These are phyloP conservation scores for Citeromyces matritensis DNA, from an alignment of 805 yeast genomes.

Conservation along the genomic window DNA sequence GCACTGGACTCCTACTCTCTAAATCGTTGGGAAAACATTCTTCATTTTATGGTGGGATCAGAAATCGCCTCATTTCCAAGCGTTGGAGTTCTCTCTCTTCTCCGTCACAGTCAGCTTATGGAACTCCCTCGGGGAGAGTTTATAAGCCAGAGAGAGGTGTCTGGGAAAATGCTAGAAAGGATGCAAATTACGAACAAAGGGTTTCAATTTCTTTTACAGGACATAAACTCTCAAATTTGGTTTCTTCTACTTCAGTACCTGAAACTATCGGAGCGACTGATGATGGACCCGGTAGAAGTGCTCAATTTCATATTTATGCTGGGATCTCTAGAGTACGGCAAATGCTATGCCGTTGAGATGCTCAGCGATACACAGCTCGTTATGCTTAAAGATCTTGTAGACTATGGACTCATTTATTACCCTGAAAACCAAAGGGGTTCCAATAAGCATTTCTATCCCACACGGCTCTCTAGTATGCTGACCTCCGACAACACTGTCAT, in stretches of 20 bases:
- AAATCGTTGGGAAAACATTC: slow-evolving; percentile 83
- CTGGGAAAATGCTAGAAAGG: slow-evolving; percentile 10
- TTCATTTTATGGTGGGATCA: slow-evolving; percentile 97
- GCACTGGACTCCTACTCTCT: slow-evolving; percentile 72
- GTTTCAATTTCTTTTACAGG: slow-evolving; percentile 87
- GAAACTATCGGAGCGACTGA: slow-evolving; percentile 65
- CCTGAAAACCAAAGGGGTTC: slow-evolving; percentile 5
- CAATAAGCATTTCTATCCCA: slow-evolving; percentile 62
- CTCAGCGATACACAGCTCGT: slow-evolving; percentile 68
- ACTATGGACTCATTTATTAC: slow-evolving; percentile 75
- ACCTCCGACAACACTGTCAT: slow-evolving; percentile 66
- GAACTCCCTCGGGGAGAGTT: slow-evolving; percentile 28
- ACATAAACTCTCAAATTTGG: slow-evolving; percentile 92
- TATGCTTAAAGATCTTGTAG: slow-evolving; percentile 81
- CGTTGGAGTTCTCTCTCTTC: slow-evolving; percentile 62
- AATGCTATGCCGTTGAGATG: slow-evolving; percentile 59
- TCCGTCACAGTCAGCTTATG: slow-evolving; percentile 79
- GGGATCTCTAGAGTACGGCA: slow-evolving; percentile 85
- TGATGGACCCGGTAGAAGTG: slow-evolving; percentile 95
- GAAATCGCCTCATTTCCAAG: slow-evolving; percentile 57
- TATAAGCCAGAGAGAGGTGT: slow-evolving; percentile 3
- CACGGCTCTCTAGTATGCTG: slow-evolving; percentile 76
- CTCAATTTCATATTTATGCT: slow-evolving; percentile 85
- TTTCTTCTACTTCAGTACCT: slow-evolving; percentile 76
- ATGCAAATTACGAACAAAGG: slow-evolving; percentile 80